These are phyloP conservation scores for Cardiospermum halicacabum DNA, from an alignment of 345 rosid genomes.

Conservation along the genomic window DNA sequence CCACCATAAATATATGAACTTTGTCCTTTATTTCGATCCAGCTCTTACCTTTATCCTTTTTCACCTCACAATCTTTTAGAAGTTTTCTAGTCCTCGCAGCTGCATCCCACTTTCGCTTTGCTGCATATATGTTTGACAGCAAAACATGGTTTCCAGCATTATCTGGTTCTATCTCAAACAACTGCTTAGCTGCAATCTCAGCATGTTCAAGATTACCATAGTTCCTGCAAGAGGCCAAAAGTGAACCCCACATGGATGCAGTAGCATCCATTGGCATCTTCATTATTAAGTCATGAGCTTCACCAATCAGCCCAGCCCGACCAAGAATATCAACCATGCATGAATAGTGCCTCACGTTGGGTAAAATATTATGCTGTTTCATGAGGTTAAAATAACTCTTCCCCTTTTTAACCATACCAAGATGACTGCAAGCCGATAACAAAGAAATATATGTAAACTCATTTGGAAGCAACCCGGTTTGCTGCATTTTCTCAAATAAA, in stretches of 20 bases:
- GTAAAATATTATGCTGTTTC: constrained; percentile 36
- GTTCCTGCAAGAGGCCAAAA: constrained; percentile 61
- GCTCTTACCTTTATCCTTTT: constrained; percentile 69
- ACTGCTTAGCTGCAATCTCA: constrained; percentile 59
- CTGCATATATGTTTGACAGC: constrained; percentile 62
- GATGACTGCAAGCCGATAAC: constrained; percentile 76
- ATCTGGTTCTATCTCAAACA: constrained; percentile 65
- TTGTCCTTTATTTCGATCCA: constrained; percentile 71
- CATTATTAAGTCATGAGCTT: constrained; percentile 57
- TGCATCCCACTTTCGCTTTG: constrained; percentile 53
- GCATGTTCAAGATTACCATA: constrained; percentile 59
- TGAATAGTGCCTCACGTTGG: constrained; percentile 65
- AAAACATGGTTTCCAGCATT: constrained; percentile 76
- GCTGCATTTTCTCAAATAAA: constrained; percentile 85
- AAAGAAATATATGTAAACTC: constrained; percentile 62
- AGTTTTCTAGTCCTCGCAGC: constrained; percentile 55
- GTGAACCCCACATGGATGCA: constrained; percentile 83
- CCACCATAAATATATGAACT: constrained; percentile 59
- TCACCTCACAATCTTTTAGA: constrained; percentile 45
- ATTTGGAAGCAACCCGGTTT: constrained; percentile 50
- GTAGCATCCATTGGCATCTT: constrained; percentile 63
- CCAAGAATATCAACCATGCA: constrained; percentile 90
- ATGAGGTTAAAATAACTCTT: constrained; percentile 51
- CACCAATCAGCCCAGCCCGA: constrained; percentile 50
- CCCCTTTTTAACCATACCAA: constrained; percentile 64